Conservation (phyloP, 768 basidiomycete genomes). For the Suillus paluster region DNA sequence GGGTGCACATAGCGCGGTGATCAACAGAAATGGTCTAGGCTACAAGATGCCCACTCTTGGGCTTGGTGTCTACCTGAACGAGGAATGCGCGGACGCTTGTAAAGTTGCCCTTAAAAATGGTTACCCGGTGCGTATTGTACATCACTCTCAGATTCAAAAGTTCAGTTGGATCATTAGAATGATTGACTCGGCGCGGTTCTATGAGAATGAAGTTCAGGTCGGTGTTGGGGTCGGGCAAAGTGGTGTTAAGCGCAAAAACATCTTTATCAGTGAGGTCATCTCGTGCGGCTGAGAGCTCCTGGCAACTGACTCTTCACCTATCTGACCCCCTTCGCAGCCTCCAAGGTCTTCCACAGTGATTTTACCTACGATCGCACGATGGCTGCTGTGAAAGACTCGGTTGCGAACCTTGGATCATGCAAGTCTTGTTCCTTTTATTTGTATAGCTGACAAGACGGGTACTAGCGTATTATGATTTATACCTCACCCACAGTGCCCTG, state of each 20-base stretch:
- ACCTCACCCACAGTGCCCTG: slow-evolving; percentile 69
- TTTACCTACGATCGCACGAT: slow-evolving; percentile 51
- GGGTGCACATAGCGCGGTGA: too few relatives aligned
- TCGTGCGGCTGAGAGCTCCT: neutral
- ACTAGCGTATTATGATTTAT: slow-evolving; percentile 64
- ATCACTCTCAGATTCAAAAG: neutral
- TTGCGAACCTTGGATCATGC: slow-evolving; percentile 57
- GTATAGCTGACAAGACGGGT: slow-evolving; percentile 8
- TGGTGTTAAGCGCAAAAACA: slow-evolving; percentile 50
- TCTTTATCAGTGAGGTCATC: slow-evolving; percentile 59
- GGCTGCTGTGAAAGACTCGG: slow-evolving; percentile 59
- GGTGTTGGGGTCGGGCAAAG: slow-evolving; percentile 56
- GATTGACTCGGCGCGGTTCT: slow-evolving; percentile 66
- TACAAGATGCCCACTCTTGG: slow-evolving; percentile 19
- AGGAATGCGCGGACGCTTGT: slow-evolving; percentile 14
- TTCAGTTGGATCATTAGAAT: slow-evolving; percentile 14
- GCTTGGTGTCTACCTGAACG: slow-evolving; percentile 18
- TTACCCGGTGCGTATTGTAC: slow-evolving; percentile 10
- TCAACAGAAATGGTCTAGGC: neutral
- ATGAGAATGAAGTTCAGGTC: slow-evolving; percentile 60
- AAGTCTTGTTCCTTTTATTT: slow-evolving; percentile 18
- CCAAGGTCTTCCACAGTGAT: slow-evolving; percentile 10
- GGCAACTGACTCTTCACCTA: neutral
- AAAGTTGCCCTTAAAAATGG: slow-evolving; percentile 13
- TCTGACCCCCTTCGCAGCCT: slow-evolving; percentile 1